Percentiles rank a stretch among this genome's conserved stretches.
phyloP scores from a whole-genome alignment of 495 filamentous ascomycete species.

The Halenospora varia region DNA sequence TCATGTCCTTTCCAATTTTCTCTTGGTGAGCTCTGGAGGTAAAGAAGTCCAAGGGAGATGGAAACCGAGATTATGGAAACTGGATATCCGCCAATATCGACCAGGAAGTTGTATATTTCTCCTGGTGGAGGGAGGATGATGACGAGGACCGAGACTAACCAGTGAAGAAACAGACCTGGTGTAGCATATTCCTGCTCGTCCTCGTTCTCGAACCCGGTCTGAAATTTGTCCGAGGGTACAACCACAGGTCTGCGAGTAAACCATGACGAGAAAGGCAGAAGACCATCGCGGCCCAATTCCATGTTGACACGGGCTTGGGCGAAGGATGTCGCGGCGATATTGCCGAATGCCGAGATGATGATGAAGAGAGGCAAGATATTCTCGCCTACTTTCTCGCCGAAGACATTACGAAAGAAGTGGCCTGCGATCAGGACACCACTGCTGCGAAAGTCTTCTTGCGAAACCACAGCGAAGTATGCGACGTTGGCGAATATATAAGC shows the following conservation, averaged over 20 bases:
- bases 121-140: constrained; percentile 45
- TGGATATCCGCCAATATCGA: constrained; percentile 51
- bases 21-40: constrained; percentile 35
- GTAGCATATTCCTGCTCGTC: constrained; percentile 22
- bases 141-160: constrained; percentile 44
- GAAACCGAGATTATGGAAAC: constrained; percentile 48
- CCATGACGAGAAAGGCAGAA: constrained; percentile 53
- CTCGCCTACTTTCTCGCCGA: constrained; percentile 32
- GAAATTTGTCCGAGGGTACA: too few species aligned
- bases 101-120: constrained; percentile 40
- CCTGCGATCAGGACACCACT: constrained; percentile 40
- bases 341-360: constrained; percentile 59
- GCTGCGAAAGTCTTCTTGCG: constrained; percentile 45
- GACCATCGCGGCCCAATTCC: constrained; percentile 63
- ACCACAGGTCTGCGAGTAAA: too few species aligned
- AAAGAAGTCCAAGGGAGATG: constrained; percentile 46
- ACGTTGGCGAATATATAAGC: constrained; percentile 64
- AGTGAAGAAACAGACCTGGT: constrained; percentile 43
- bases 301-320: constrained; percentile 62
- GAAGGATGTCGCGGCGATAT: constrained; percentile 42
- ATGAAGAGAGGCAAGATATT: constrained; percentile 54
- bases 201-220: too few species aligned
- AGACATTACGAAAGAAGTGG: constrained; percentile 45
- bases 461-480: constrained; percentile 49
- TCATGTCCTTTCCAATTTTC: constrained; percentile 40